Percentiles rank a stretch among this genome's conserved stretches.
Conservation (phyloP, 164 flowering plant genomes). For the Protea cynaroides region DNA sequence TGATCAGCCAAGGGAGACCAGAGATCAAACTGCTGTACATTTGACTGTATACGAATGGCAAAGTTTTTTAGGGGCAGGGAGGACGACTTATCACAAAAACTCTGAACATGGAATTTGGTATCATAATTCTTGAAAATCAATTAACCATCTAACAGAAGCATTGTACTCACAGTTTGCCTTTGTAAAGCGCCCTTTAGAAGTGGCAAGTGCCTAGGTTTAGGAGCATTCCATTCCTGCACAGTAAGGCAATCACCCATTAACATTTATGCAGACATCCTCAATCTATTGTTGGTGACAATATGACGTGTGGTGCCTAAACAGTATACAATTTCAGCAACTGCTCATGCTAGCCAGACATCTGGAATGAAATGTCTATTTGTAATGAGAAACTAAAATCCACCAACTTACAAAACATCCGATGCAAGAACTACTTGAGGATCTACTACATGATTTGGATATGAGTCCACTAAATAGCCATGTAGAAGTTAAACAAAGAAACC, state of each 20-base stretch:
- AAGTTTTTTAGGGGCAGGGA: conserved; percentile 5
- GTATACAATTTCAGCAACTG: too few relatives aligned
- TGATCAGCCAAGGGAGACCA: conserved; percentile 75
- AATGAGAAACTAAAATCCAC: too few relatives aligned
- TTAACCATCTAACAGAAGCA: not conserved
- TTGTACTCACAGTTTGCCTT: conserved; percentile 47
- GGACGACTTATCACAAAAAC: not conserved
- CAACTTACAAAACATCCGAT: too few relatives aligned
- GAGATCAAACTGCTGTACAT: conserved; percentile 46
- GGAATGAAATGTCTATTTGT: too few relatives aligned
- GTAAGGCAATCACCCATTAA: conserved; percentile 1
- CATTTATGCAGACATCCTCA: not conserved
- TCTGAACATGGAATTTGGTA: not conserved
- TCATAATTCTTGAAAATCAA: not conserved
- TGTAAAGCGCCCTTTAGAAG: conserved; percentile 74
- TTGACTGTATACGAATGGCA: conserved; percentile 31
- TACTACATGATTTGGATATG: too few relatives aligned
- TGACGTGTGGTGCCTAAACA: too few relatives aligned
- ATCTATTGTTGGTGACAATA: too few relatives aligned
- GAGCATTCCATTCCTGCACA: conserved; percentile 74
- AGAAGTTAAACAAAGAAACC: too few relatives aligned
- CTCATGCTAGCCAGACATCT: too few relatives aligned
- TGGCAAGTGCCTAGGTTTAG: conserved; percentile 66
- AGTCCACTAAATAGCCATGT: too few relatives aligned
- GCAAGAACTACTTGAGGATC: too few relatives aligned